Base-by-base conservation (phyloP, 306 rosid genomes). In the Prosopis cineraria region DNA sequence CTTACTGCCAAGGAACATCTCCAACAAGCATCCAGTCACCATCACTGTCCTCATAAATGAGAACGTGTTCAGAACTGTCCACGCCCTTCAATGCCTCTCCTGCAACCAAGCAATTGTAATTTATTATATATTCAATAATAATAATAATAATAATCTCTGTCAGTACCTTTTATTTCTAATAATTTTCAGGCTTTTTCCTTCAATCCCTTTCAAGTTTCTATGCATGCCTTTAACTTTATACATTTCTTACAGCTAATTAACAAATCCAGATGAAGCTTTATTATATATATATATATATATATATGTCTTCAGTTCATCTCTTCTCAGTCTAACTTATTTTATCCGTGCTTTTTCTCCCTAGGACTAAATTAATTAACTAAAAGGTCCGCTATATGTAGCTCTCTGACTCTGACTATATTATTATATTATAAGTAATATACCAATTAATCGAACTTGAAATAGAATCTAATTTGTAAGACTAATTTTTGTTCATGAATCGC, bases 1-100 rank as follows among this genome's bases (percentile, higher is more conserved):
- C 96, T 90, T 87, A 93, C 96, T 83, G 83, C 96, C 96, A 91
- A 17, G 96, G 93, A 44, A 91, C 96, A 77, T 91, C 96, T 14
- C 96, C 96, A 8, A 89, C 81, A 1, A 91, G 89, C 96, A 91
- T 89, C 96, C 96, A 91, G 77, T 91, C 97, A 66, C 92, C 93
- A 67, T 92, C 97, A 72, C 84, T 88, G 91, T 92, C 97, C 74
- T 92, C 96, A 70, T 93, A 93, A 71, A 93, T 90, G 31, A 89
- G 88, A 65, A 86, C 87, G 70, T 84, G 86, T 58, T 93, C 91
- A 34, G 78, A 82, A 55, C 59, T 80, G 36, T 89, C 90, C 67
- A 74, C 86, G 79, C 82, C 88, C 88, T 85, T 89, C 82, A 89
- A 79, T 66, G 86, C 82, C 74, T 90, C 89, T 5, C 87, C 96